Base-by-base conservation (phyloP, 805 yeast genomes). In the Tetrapisispora iriomotensis region DNA sequence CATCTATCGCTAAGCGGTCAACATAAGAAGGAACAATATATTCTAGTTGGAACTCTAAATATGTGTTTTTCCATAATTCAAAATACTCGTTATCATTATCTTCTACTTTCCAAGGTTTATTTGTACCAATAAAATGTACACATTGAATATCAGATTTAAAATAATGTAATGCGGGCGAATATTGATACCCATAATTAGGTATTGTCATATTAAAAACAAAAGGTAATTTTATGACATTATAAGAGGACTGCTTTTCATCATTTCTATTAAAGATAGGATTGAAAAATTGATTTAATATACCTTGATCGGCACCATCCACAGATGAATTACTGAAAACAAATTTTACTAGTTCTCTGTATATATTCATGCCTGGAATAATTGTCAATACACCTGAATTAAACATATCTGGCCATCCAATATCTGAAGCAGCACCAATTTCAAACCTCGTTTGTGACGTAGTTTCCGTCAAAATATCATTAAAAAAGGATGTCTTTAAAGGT, bases 221-320 rank as follows among this genome's bases (percentile, higher is more conserved):
- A 2, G 96, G 88, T 35, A 92, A 62, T 34, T 75, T 70, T 24
- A 67, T 59, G 96, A 96, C 88, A 12, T 49, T 40, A 29, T 20
- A 22, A 4, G 20, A 7, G 6, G 26, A 23, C 3, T 41, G n/a
- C 3, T 26, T 22, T 6, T 27, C n/a, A 15, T 29, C 33, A 1
- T 18, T 19, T 5, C 23, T 22, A 6, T 39, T 32, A 40, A 61
- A 58, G n/a, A 40, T 41, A 2, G 51, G 54, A 35, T 59, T 60
- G 56, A 83, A 85, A 51, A 72, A 80, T 53, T 82, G 83, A 59
- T 87, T 87, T 45, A 87, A 66, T 27, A 87, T 66, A 10, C 96
- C 96, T 60, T 87, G 96, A 61, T 87, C 96, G 2, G 94, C 90
- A 30, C 95, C 95, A 60, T 87, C 96, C 49, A 85, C 83, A 1